Conservation (phyloP, 2,329 filamentous ascomycete genomes). For the Colletotrichum neosansevieriae region DNA sequence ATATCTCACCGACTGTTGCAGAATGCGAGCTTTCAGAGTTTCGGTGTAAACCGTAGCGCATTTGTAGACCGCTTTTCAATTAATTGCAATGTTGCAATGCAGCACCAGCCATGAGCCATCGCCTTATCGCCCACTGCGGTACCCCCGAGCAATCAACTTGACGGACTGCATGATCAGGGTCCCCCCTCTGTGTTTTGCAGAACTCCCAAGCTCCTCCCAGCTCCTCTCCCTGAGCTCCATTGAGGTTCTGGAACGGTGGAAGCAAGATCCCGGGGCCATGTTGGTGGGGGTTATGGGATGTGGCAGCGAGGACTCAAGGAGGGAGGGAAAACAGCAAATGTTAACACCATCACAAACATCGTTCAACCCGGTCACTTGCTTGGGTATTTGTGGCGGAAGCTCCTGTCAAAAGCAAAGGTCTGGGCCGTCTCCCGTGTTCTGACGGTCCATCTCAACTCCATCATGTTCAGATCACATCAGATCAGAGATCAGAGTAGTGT, state of each 20-base stretch:
- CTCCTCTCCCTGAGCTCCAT: not conserved
- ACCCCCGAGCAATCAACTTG: conserved; percentile 24
- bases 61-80: not conserved
- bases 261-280: conserved; percentile 18
- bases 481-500: too few relatives aligned
- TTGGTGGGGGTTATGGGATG: conserved; percentile 3
- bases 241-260: conserved; percentile 6
- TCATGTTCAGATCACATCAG: too few relatives aligned
- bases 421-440: not conserved
- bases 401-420: not conserved
- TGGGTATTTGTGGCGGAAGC: not conserved
- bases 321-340: not conserved
- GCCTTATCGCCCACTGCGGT: conserved; percentile 29
- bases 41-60: too few relatives aligned
- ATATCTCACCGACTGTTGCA: too few relatives aligned
- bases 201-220: conserved; percentile 13
- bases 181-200: conserved; percentile 2
- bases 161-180: conserved; percentile 22
- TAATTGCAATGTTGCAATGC: conserved; percentile 34
- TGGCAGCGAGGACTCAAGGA: not conserved
- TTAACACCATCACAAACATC: not conserved
- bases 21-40: not conserved
- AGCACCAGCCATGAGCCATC: conserved; percentile 12
- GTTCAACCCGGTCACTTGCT: not conserved
- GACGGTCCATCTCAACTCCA: too few relatives aligned